These are phyloP conservation scores for Podospora fimiseda DNA, from an alignment of 495 filamentous ascomycete species.

Conservation along the genomic window DNA sequence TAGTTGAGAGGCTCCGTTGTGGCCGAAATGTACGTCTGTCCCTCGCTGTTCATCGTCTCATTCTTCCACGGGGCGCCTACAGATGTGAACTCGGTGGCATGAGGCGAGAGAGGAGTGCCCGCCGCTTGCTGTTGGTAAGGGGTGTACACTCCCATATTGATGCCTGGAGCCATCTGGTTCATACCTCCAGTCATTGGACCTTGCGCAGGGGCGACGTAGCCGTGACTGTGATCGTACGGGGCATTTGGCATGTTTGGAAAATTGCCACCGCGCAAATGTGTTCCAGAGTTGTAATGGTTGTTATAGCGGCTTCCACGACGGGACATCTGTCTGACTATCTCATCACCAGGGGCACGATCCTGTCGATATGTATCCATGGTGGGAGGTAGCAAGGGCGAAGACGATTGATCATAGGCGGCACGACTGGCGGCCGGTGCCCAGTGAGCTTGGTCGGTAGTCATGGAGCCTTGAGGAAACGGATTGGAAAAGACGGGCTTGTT, in stretches of 20 bases:
- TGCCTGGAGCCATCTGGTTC: conserved; percentile 24
- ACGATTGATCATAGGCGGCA: conserved; percentile 24
- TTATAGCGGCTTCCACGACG: conserved; percentile 41
- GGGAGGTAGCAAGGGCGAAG: conserved; percentile 23
- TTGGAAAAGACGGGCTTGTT: conserved; percentile 28
- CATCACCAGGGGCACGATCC: conserved; percentile 42
- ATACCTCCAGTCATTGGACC: conserved; percentile 22
- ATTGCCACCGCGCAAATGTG: conserved; percentile 17
- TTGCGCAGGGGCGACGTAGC: conserved; percentile 24
- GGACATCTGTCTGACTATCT: conserved; percentile 32
- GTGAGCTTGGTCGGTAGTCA: conserved; percentile 31
- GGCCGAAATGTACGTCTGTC: conserved; percentile 75
- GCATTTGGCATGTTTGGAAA: conserved; percentile 24
- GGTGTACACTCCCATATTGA: conserved; percentile 47
- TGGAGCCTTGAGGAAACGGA: conserved; percentile 28
- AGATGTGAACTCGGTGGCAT: conserved; percentile 73
- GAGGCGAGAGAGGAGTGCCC: conserved; percentile 76
- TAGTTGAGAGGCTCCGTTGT: conserved; percentile 90
- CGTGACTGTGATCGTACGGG: conserved; percentile 31
- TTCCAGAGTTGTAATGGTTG: conserved; percentile 35
- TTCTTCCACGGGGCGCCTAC: conserved; percentile 41
- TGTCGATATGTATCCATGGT: conserved; percentile 34
- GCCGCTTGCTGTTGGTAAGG: conserved; percentile 65
- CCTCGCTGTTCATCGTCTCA: conserved; percentile 48
- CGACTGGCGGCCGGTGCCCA: conserved; percentile 35